phyloP scores from a whole-genome alignment of 2,329 filamentous ascomycete genomes.

The Nectriaceae sp. region DNA sequence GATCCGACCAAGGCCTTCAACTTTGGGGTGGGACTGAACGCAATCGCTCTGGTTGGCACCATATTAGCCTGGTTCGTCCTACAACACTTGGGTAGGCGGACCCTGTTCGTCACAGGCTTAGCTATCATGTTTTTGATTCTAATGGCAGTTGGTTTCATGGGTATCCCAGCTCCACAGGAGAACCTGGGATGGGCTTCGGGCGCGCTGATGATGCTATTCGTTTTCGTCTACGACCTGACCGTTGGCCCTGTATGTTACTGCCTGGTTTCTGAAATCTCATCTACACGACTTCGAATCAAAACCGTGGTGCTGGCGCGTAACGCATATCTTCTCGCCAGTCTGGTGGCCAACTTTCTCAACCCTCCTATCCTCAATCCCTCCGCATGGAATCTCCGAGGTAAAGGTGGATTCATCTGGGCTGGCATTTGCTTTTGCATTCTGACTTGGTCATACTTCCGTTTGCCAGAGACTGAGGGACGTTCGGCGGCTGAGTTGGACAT shows the following conservation, averaged over 20 bases:
- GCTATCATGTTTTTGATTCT: slow-evolving; percentile 70
- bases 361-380: slow-evolving; percentile 36
- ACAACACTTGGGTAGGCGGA: slow-evolving; percentile 39
- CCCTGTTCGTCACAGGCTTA: slow-evolving; percentile 61
- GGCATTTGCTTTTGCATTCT: slow-evolving; percentile 34
- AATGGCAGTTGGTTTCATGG: slow-evolving; percentile 50
- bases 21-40: slow-evolving; percentile 56
- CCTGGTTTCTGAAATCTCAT: slow-evolving; percentile 34
- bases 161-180: slow-evolving; percentile 56
- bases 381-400: slow-evolving; percentile 34
- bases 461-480: slow-evolving; percentile 52
- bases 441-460: slow-evolving; percentile 50
- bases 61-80: slow-evolving; percentile 75
- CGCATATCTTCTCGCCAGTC: slow-evolving; percentile 26
- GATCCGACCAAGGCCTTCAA: slow-evolving; percentile 42
- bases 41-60: slow-evolving; percentile 70
- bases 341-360: slow-evolving; percentile 29
- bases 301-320: slow-evolving; percentile 31
- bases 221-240: slow-evolving; percentile 59
- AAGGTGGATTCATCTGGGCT: slow-evolving; percentile 42
- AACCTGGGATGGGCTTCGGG: slow-evolving; percentile 61
- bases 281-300: slow-evolving; percentile 34
- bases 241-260: slow-evolving; percentile 35
- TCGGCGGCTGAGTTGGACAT: slow-evolving; percentile 54
- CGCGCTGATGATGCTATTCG: slow-evolving; percentile 73